Base-by-base conservation (phyloP, 306 rosid genomes). In the Spatholobus suberectus region DNA sequence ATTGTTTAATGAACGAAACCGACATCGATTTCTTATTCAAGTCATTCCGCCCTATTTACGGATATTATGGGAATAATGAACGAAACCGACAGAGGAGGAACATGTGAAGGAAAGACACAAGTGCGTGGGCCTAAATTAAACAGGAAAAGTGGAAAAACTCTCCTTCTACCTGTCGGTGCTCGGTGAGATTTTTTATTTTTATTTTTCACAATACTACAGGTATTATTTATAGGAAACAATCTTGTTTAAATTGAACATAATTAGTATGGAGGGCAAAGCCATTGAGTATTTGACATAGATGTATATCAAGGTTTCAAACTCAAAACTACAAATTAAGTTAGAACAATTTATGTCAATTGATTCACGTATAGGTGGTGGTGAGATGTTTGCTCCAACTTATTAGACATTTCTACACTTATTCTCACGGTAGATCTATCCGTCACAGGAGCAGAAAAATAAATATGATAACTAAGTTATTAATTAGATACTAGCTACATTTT, bases 91-190 rank as follows among this genome's bases (percentile, higher is more conserved):
- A 70, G 65, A 4, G 41, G 44, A 70, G 41, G 37, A 47, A 62
- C 69, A 73, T 61, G 86, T 61, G 59, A 35, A 82, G 27, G 52
- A 13, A 75, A 29, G 75, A 78, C 75, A 77, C 66, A 4, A 24
- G 51, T 20, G 26, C 14, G 21, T 61, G 71, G 63, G 63, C n/a
- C 29, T 17, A 6, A 24, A 9, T 15, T 26, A 11, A 44, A 8
- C 35, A 14, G 0, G 2, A 66, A 51, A 47, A 52, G 26, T 23
- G 11, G 0, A 6, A 70, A 68, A n/a, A 9, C 38, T 74, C 52
- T 52, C 51, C 46, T 66, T 41, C 46, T 27, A 3, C 73, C 24
- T 77, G 86, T 83, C 86, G 86, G 86, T 77, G 82, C 59, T 75
- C 17, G 18, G 18, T 29, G 32, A 29, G 32, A 29, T 1, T 29